A percentile compares a stretch with the other conserved stretches of the same genome.
phyloP scores from a whole-genome alignment of 306 rosid genomes.

The Trifolium pratense region DNA sequence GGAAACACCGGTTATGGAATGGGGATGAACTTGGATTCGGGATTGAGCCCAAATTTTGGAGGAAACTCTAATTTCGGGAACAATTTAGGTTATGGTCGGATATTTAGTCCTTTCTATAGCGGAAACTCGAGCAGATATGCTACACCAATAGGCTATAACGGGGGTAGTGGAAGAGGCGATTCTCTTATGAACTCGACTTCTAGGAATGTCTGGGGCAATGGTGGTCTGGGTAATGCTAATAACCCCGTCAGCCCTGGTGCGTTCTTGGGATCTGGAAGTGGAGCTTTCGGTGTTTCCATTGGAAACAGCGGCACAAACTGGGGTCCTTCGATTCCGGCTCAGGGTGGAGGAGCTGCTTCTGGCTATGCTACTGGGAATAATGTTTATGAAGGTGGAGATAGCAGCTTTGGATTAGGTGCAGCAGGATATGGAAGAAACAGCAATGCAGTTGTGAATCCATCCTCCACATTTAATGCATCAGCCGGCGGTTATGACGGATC shows the following conservation, averaged over 20 bases:
- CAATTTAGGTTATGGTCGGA: constrained; percentile 79
- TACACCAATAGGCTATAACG: constrained; percentile 87
- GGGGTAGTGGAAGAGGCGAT: constrained; percentile 66
- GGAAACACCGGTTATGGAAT: constrained; percentile 73
- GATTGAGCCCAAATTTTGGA: constrained; percentile 72
- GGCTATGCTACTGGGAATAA: constrained; percentile 61
- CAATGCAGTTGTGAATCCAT: constrained; percentile 52
- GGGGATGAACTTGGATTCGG: constrained; percentile 80
- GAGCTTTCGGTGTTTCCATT: constrained; percentile 68
- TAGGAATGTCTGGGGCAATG: constrained; percentile 90
- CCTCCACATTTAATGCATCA: constrained; percentile 62
- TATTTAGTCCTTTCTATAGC: constrained; percentile 72
- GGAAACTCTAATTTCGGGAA: constrained; percentile 75
- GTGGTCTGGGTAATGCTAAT: constrained; percentile 58
- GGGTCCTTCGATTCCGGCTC: constrained; percentile 62
- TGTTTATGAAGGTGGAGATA: constrained; percentile 75
- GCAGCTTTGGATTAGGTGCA: constrained; percentile 68
- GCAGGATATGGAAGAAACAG: constrained; percentile 78
- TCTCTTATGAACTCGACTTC: constrained; percentile 72
- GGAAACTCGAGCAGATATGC: constrained; percentile 74
- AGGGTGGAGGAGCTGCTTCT: constrained; percentile 69
- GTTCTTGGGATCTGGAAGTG: constrained; percentile 71
- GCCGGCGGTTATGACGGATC: constrained; percentile 78
- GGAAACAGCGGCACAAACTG: constrained; percentile 70
- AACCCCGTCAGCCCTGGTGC: constrained; percentile 58